Conservation (phyloP, 257 asterid species). For the Scutellaria barbata region DNA sequence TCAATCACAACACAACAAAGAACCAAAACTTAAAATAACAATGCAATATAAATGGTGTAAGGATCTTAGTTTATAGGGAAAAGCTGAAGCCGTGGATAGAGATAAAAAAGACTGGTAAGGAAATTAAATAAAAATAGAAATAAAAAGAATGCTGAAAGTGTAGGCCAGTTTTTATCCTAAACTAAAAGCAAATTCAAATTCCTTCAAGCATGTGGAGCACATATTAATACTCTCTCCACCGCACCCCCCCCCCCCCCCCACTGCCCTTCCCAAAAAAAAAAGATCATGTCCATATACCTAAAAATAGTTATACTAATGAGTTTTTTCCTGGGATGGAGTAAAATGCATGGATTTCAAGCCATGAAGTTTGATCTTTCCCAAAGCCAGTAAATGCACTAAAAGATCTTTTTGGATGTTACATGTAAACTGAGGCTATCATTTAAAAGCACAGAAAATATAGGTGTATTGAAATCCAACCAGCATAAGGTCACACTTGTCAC, state of each 20-base stretch:
- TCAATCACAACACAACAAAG: constrained; percentile 14
- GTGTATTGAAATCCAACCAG: too few species aligned
- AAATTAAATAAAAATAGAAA: not conserved
- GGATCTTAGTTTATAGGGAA: not conserved
- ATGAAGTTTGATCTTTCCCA: not conserved
- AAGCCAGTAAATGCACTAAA: not conserved
- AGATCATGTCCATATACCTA: too few species aligned
- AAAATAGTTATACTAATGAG: too few species aligned
- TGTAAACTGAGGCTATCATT: too few species aligned
- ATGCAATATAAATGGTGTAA: constrained; percentile 4
- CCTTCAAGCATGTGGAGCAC: constrained; percentile 9
- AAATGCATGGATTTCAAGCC: constrained; percentile 3
- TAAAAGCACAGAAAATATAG: too few species aligned
- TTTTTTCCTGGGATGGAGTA: too few species aligned
- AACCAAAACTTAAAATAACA: not conserved
- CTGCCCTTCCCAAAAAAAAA: too few species aligned
- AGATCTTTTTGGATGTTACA: too few species aligned
- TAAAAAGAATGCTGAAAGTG: not conserved
- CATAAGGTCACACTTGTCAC: not conserved
- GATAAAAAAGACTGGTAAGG: not conserved
- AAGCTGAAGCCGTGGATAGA: not conserved
- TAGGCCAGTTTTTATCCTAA: not conserved
- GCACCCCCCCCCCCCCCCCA: too few species aligned
- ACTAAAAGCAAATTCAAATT: not conserved
- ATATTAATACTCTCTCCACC: not conserved